Percentiles rank a stretch among this genome's conserved stretches.
Conservation (phyloP, 805 yeast species). For the Kuraishia borneana region DNA sequence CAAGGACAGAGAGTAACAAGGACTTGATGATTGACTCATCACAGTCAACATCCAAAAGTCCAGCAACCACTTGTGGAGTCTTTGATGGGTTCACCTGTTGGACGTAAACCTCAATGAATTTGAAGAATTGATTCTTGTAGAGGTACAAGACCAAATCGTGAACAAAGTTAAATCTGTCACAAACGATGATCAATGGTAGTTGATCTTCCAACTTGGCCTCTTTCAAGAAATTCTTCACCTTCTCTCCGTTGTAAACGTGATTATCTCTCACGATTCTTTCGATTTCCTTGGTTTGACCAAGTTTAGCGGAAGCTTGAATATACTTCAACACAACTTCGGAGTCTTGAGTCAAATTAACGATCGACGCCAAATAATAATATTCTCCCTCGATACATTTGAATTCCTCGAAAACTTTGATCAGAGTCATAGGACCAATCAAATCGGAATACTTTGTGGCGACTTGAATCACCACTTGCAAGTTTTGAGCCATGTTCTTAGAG, state of each 20-base stretch:
- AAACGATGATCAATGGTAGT: constrained; percentile 89
- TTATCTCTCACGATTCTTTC: constrained; percentile 94
- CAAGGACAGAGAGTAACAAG: constrained; percentile 74
- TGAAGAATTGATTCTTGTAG: constrained; percentile 92
- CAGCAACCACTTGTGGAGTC: constrained; percentile 96
- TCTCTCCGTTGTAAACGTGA: constrained; percentile 90
- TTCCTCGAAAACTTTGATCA: constrained; percentile 89
- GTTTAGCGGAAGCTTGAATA: constrained; percentile 85
- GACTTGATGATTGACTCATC: constrained; percentile 81
- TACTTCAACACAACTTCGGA: constrained; percentile 93
- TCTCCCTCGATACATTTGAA: constrained; percentile 88
- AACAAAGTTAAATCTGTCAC: constrained; percentile 84
- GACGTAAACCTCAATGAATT: constrained; percentile 94
- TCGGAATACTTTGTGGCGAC: constrained; percentile 96
- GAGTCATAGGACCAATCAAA: constrained; percentile 72
- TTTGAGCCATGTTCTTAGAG: constrained; percentile 67
- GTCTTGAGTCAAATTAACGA: constrained; percentile 89
- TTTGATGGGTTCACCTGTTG: constrained; percentile 95
- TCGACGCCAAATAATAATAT: constrained; percentile 85
- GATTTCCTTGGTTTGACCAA: constrained; percentile 86
- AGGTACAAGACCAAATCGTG: constrained; percentile 90
- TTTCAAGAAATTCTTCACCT: constrained; percentile 93
- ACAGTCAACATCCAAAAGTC: constrained; percentile 92
- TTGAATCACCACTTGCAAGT: constrained; percentile 88
- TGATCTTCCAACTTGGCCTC: constrained; percentile 92